Percentiles rank a stretch among this genome's conserved stretches.
These are phyloP conservation scores for Coemansia sp. DNA, from an alignment of 192 early-diverging fungal species.

Conservation along the genomic window DNA sequence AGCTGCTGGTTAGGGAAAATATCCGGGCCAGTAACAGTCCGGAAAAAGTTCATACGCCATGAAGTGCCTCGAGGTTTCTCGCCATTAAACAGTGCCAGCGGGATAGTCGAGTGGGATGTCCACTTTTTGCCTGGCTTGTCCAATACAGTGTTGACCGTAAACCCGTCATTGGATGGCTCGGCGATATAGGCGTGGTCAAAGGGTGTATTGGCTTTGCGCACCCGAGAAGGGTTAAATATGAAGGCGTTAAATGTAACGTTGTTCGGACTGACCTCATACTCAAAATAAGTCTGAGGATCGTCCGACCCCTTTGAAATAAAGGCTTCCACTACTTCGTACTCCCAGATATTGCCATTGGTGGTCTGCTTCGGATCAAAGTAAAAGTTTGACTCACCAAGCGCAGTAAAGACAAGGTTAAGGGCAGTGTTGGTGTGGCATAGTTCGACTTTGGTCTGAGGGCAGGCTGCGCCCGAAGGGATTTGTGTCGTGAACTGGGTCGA, in stretches of 20 bases:
- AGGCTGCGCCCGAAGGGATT: constrained; percentile 35
- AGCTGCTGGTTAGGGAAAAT: constrained; percentile 53
- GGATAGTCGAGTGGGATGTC: constrained; percentile 34
- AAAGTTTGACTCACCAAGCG: constrained; percentile 38
- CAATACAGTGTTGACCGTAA: constrained; percentile 34
- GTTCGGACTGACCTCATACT: constrained; percentile 55
- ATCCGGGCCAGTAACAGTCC: constrained; percentile 38
- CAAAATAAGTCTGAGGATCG: constrained; percentile 53
- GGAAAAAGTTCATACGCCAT: constrained; percentile 61
- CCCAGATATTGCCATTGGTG: constrained; percentile 57
- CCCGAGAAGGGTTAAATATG: constrained; percentile 50
- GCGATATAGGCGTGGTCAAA: constrained; percentile 51
- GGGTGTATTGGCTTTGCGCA: constrained; percentile 31
- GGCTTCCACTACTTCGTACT: constrained; percentile 56
- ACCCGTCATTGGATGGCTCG: constrained; percentile 52
- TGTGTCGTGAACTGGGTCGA: constrained; percentile 33
- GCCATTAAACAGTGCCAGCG: constrained; percentile 54
- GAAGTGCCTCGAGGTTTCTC: constrained; percentile 42
- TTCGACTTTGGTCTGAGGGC: constrained; percentile 39
- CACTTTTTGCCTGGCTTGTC: constrained; percentile 35
- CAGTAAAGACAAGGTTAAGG: constrained; percentile 45
- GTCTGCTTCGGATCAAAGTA: constrained; percentile 43
- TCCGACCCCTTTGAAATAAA: constrained; percentile 53
- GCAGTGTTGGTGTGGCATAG: constrained; percentile 49
- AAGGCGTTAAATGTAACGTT: constrained; percentile 56